Evolutionary conservation across 108 stramenopile species (phyloP), one percentile per base, ranked within the genome.

Genomic region (Skeletonema costatum): DNA sequence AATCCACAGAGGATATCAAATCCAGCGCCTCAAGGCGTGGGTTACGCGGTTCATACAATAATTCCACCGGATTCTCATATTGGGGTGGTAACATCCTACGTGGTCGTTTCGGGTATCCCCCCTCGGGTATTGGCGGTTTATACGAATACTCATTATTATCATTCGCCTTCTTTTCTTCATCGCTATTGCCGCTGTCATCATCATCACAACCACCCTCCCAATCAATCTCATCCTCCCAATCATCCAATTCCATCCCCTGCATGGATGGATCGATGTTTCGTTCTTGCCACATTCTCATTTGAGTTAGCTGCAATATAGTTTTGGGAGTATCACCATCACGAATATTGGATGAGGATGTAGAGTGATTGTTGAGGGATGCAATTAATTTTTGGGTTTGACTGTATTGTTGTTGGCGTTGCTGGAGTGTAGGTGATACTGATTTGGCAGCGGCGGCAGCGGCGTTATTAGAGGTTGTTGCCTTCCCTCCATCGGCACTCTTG

Each of bases 221-320:
- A 66, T 92, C 71, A 50, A 96, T 92, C 50, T 87, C 76, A 32
- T 79, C 78, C 77, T 96, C 95, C 95, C 95, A 96, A 70, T 96
- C 83, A 10, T 82, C 88, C 29, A 93, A 70, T 64, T 90, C 85
- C 16, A 96, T 71, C 44, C 89, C 83, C 77, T 92, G 90, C 75
- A 96, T 91, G 4, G 53, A 25, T 9, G 90, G 77, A 14, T 85
- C 64, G 33, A 90, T 64, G 13, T 70, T 50, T 17, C 21, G 12
- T 33, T 82, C 84, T 60, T 87, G 73, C 80, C 68, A 78, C 67
- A 39, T 76, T 58, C 82, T 68, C 74, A 76, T 64, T 62, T 63
- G 62, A 2, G 73, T 32, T 31, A 84, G 66, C 41, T 56, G 77
- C 13, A 71, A 29, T 38, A 85, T 59, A 17, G 75, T 85, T 53